Base-by-base conservation (phyloP, 306 rosid genomes). In the Lathyrus oleraceus region DNA sequence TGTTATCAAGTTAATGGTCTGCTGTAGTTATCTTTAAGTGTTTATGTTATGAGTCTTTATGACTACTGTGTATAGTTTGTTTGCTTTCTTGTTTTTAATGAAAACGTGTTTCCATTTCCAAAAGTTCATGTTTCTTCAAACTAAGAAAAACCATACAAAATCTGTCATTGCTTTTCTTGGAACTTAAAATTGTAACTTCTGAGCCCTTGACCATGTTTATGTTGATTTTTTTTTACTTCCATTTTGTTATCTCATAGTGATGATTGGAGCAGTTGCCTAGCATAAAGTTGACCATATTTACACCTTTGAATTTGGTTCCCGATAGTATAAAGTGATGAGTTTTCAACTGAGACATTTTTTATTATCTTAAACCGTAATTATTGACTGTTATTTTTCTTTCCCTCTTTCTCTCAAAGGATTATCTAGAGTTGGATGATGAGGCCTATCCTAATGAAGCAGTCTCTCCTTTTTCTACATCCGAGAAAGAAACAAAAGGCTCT, bases 341-440 rank as follows among this genome's bases (percentile, higher is more conserved):
- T 76, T 61, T 44, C 44, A 52, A 19, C 15, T 28, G 47, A 16
- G 10, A 54, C 57, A 44, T 28, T 20, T 43, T 76, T 23, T 40
- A 52, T 35, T 35, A 52, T 40, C 10, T 66, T 17, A 32, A 30
- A 25, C 56, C 48, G 38, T 60, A 58, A 14, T 56, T 62, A 67
- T 60, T 61, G 19, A 67, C 70, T 67, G 12, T 27, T 43, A 12
- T 42, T 63, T 68, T 13, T 36, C 42, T 39, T 13, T 47, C 23
- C 11, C 28, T 38, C 16, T 45, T 6, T 48, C 68, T 63, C 71
- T 10, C 58, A 2, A 69, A 90, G 95, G 88, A 85, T 83, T 87
- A 21, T 85, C 65, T 86, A 81, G 98, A 92, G 72, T 82, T 88
- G 77, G 96, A 92, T 62, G 98, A 89, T 21, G 96, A 88, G 66